phyloP scores from a whole-genome alignment of 768 basidiomycete genomes.

The Podaxis mareebaensis region DNA sequence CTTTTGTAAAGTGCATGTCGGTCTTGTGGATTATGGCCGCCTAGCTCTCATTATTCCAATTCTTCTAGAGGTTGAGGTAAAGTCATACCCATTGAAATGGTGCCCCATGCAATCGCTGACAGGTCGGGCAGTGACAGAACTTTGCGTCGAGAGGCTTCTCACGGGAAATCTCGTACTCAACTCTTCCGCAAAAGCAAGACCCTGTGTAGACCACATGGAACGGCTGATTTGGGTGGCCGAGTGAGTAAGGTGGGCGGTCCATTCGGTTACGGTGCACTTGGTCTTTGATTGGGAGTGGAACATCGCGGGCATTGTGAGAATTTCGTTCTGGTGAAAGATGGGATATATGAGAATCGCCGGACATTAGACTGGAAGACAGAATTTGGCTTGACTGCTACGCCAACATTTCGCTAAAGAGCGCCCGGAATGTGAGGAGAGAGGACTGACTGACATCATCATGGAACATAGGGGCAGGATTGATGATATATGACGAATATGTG shows the following conservation, averaged over 20 bases:
- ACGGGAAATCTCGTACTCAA: slow-evolving; percentile 9
- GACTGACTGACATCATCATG: too few relatives aligned
- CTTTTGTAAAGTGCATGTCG: slow-evolving; percentile 13
- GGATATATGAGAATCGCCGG: too few relatives aligned
- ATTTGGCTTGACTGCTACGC: too few relatives aligned
- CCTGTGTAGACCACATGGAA: slow-evolving; percentile 4
- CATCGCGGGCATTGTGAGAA: not conserved
- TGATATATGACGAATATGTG: not conserved
- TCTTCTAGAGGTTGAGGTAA: too few relatives aligned
- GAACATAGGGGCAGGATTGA: too few relatives aligned
- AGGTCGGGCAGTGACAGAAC: slow-evolving; percentile 18
- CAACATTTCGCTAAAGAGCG: too few relatives aligned
- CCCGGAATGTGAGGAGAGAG: too few relatives aligned
- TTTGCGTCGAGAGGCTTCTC: slow-evolving; percentile 14
- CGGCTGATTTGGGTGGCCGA: not conserved
- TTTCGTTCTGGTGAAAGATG: not conserved
- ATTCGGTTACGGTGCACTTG: slow-evolving; percentile 12
- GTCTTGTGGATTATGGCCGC: slow-evolving; percentile 18
- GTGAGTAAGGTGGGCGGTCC: slow-evolving; percentile 10
- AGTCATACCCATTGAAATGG: slow-evolving; percentile 20
- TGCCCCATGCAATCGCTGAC: slow-evolving; percentile 17
- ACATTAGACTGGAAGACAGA: too few relatives aligned
- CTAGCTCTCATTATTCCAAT: not conserved
- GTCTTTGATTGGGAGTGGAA: not conserved
- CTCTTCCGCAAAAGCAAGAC: slow-evolving; percentile 3